Evolutionary conservation across 148 eudicot genomes (phyloP).

Genomic region (Heliamphora exappendiculata): DNA sequence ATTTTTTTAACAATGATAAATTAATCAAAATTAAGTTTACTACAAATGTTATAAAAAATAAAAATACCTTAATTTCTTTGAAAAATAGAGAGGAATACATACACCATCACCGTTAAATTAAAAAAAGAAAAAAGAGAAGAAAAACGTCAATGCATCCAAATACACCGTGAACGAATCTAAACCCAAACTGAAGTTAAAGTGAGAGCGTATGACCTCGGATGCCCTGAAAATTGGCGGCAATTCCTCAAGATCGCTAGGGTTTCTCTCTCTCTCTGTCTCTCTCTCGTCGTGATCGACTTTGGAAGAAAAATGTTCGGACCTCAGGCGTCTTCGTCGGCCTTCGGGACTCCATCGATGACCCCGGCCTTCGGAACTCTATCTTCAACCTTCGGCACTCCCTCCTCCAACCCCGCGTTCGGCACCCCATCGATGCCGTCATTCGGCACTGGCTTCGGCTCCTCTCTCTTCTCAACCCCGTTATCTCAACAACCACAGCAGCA

Average conservation of each 20-base stretch:
- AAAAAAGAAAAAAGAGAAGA: too few species aligned
- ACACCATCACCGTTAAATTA: too few species aligned
- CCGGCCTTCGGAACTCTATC: constrained; percentile 36
- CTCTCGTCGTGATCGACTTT: not conserved
- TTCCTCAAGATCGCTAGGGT: constrained; percentile 2
- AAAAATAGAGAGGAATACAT: too few species aligned
- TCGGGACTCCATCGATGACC: constrained; percentile 29
- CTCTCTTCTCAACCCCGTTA: constrained; percentile 42
- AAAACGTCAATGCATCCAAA: too few species aligned
- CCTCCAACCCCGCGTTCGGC: constrained; percentile 53
- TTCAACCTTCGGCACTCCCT: constrained; percentile 33
- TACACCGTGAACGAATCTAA: not conserved
- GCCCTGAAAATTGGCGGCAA: constrained; percentile 16
- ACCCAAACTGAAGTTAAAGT: not conserved
- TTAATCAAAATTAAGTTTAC: too few species aligned
- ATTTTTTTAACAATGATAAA: too few species aligned
- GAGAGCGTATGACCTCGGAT: not conserved
- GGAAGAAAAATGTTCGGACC: constrained; percentile 47
- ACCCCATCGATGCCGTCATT: constrained; percentile 40
- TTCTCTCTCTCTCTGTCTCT: not conserved
- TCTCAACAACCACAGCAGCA: constrained; percentile 50
- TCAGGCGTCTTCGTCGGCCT: constrained; percentile 33
- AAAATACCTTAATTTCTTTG: too few species aligned
- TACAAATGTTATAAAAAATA: too few species aligned
- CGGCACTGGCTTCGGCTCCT: constrained; percentile 33